Evolutionary conservation across 345 rosid species (phyloP), one percentile per base, ranked within the genome.

Genomic region (Eucalyptus curtisii): DNA sequence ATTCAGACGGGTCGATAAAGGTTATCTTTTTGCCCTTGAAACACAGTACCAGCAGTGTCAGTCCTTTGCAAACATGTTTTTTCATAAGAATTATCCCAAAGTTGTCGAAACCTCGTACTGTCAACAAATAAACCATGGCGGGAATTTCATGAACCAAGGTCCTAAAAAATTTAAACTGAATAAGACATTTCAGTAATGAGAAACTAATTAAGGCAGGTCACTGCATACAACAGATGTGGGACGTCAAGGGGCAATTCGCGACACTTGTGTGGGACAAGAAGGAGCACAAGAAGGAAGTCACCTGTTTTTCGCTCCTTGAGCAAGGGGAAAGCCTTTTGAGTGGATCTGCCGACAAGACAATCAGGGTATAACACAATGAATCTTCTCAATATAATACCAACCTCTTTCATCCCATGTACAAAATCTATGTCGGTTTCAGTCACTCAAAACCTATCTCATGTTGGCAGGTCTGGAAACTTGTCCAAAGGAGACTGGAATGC

Each of bases 301-400:
- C 98, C 66, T 95, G 99, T 90, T 96, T 97, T 91, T 93, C 98
- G 86, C 93, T 96, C 61, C 93, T 90, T 47, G 96, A 95, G 93
- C 91, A 93, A 81, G 96, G 98, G 87, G 98, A 96, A 79, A 91
- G 92, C 90, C 93, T 97, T 89, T 90, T 97, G 88, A 97, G 98
- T 92, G 99, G 99, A 66, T 97, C 99, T 87, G 90, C 94, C 44
- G 99, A 97, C 92, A 95, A 93, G 93, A 96, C 96, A 59, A 95
- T 96, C 53, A 91, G 93, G 93, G 98, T 96, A 92, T 88, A 89
- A 84, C 14, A 13, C 19, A 6, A 14, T 17, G 37, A n/a, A 27
- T 31, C 59, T 22, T 50, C 44, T 88, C 49, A 14, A 76, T 44
- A 47, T 24, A 87, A 66, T 30, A 40, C 50, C 86, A 13, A 40